Evolutionary conservation across 441 rosid species (phyloP).

Genomic region (Pelargonium myrrhifolium): DNA sequence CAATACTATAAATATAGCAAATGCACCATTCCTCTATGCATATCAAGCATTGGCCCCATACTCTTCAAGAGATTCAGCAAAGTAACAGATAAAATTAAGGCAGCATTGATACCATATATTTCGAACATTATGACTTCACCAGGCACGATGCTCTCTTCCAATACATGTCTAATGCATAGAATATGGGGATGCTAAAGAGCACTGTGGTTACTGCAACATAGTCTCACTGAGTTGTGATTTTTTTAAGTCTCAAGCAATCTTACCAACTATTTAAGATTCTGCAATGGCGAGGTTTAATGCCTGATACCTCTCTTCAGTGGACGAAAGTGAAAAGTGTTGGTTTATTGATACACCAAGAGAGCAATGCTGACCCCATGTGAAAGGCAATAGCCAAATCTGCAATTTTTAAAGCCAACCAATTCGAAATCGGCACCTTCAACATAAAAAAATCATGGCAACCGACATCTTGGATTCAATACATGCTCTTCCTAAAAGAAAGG

Average conservation of each 20-base stretch:
- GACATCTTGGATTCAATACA: slow-evolving; percentile 62
- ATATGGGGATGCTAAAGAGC: slow-evolving; percentile 27
- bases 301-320: slow-evolving; percentile 88
- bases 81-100: slow-evolving; percentile 15
- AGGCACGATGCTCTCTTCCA: too few species aligned
- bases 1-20: not conserved
- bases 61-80: slow-evolving; percentile 25
- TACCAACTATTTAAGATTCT: slow-evolving; percentile 86
- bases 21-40: slow-evolving; percentile 12
- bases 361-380: slow-evolving; percentile 86
- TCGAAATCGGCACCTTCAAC: slow-evolving; percentile 83
- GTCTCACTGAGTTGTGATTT: slow-evolving; percentile 53
- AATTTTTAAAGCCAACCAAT: slow-evolving; percentile 94
- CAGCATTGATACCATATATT: slow-evolving; percentile 9
- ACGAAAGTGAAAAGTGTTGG: slow-evolving; percentile 62
- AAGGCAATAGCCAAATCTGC: slow-evolving; percentile 87
- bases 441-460: slow-evolving; percentile 74
- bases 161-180: too few species aligned
- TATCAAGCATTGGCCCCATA: slow-evolving; percentile 14
- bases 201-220: slow-evolving; percentile 39
- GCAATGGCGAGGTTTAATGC: slow-evolving; percentile 66
- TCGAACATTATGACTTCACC: not conserved
- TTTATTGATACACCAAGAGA: slow-evolving; percentile 96
- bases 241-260: slow-evolving; percentile 70
- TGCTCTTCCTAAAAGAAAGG: slow-evolving; percentile 52